Evolutionary conservation across 805 yeast genomes (phyloP).

Genomic region (Candida broadrunensis): DNA sequence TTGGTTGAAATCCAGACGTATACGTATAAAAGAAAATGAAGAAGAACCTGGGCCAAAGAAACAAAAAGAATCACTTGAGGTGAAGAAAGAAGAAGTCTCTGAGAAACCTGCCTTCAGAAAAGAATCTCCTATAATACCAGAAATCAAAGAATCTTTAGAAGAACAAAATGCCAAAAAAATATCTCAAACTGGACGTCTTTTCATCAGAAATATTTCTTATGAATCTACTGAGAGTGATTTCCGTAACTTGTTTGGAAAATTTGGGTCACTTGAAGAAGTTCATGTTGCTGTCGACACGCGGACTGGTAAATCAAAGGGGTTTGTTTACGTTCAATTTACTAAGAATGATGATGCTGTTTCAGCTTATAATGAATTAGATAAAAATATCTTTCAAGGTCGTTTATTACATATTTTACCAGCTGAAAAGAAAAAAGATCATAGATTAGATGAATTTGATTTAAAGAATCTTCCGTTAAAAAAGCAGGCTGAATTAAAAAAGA

Average conservation of each 20-base stretch:
- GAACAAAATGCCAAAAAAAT: constrained; percentile 52
- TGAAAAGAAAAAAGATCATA: constrained; percentile 75
- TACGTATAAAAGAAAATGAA: constrained; percentile 50
- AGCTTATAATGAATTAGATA: constrained; percentile 76
- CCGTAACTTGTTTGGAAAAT: constrained; percentile 56
- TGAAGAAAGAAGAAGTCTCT: constrained; percentile 2
- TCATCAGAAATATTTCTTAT: constrained; percentile 82
- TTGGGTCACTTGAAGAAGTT: constrained; percentile 79
- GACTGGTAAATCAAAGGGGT: constrained; percentile 89
- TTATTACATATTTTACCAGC: constrained; percentile 87
- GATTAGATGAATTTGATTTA: constrained; percentile 85
- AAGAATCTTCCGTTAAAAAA: constrained; percentile 90
- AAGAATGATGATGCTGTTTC: constrained; percentile 67
- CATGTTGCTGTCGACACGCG: constrained; percentile 90
- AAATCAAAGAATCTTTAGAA: constrained; percentile 32
- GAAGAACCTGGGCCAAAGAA: constrained; percentile 12
- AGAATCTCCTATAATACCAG: constrained; percentile 4
- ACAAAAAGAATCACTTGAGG: constrained; percentile 2
- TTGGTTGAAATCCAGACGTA: constrained; percentile 78
- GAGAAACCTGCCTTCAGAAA: constrained; percentile 1
- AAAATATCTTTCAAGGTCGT: constrained; percentile 91
- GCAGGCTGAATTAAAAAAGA: constrained; percentile 79
- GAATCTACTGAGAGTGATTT: constrained; percentile 80
- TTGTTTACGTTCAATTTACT: constrained; percentile 78
- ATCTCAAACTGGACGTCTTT: constrained; percentile 71